These are phyloP conservation scores for Termitomyces sp. DNA, from an alignment of 768 basidiomycete species.

Conservation along the genomic window DNA sequence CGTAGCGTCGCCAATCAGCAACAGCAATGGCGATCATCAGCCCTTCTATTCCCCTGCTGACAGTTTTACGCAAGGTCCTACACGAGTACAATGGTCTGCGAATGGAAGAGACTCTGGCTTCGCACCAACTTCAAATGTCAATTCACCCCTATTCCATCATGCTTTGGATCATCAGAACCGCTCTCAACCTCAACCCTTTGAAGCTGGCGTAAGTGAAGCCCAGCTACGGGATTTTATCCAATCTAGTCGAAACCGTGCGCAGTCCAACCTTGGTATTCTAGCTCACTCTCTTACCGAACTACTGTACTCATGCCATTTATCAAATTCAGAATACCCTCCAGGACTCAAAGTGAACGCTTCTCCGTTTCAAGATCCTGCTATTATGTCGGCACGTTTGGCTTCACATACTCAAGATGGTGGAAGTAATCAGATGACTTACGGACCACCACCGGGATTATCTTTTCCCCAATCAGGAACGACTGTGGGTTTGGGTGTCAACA, in stretches of 20 bases:
- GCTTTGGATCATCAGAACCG: constrained; percentile 37
- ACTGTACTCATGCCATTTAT: not conserved
- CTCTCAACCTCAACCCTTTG: constrained; percentile 58
- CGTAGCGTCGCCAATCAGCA: constrained; percentile 47
- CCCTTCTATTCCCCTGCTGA: constrained; percentile 36
- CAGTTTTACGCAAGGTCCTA: constrained; percentile 24
- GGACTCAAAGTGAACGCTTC: constrained; percentile 22
- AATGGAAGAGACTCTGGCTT: constrained; percentile 37
- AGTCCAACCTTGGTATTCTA: constrained; percentile 18
- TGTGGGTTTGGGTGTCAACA: constrained; percentile 19
- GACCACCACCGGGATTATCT: constrained; percentile 66
- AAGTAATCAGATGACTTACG: constrained; percentile 34
- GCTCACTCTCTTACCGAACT: constrained; percentile 8
- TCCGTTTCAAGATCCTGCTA: constrained; percentile 70
- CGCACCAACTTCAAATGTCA: constrained; percentile 23
- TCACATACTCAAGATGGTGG: constrained; percentile 28
- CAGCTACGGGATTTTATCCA: constrained; percentile 74
- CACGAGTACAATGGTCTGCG: constrained; percentile 36
- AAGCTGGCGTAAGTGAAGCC: constrained; percentile 59
- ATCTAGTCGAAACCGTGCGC: constrained; percentile 56
- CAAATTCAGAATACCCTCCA: constrained; percentile 10
- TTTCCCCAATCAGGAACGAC: constrained; percentile 29
- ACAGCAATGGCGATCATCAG: constrained; percentile 38
- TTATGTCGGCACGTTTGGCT: constrained; percentile 70
- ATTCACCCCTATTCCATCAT: constrained; percentile 45